These are phyloP conservation scores for Rhodotorula diobovata DNA, from an alignment of 768 basidiomycete genomes.

Conservation along the genomic window DNA sequence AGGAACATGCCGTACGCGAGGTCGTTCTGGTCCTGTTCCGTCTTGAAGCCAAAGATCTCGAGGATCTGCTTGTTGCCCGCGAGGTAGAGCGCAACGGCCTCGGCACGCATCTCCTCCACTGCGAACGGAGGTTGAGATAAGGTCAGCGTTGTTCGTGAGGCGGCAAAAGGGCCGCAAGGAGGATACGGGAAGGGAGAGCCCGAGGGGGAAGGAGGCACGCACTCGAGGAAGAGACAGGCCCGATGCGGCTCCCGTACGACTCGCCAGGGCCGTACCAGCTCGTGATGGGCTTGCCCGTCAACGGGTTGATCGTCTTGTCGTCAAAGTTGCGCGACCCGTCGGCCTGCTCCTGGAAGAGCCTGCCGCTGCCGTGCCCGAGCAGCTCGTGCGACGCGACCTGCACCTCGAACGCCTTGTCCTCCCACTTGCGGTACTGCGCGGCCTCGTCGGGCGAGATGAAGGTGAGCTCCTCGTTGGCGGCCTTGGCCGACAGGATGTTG, in stretches of 20 bases:
- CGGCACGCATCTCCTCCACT: conserved; percentile 87
- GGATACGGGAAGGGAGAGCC: neutral
- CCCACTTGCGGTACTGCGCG: conserved; percentile 70
- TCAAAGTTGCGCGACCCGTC: conserved; percentile 81
- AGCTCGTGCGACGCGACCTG: conserved; percentile 84
- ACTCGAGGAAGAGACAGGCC: conserved; percentile 76
- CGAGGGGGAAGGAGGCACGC: neutral
- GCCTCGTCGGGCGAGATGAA: conserved; percentile 77
- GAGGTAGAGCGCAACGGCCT: conserved; percentile 78
- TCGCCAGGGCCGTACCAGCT: conserved; percentile 84
- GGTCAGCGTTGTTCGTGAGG: too few relatives aligned
- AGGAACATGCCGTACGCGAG: conserved; percentile 60
- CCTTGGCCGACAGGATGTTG: conserved; percentile 84
- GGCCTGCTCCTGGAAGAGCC: conserved; percentile 69
- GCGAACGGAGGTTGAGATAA: neutral
- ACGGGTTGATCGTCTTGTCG: conserved; percentile 50
- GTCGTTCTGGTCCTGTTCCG: conserved; percentile 64
- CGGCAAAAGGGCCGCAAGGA: too few relatives aligned
- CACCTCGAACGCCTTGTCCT: conserved; percentile 70
- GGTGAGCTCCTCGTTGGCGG: conserved; percentile 68
- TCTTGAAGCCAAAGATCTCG: conserved; percentile 71
- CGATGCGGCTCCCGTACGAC: conserved; percentile 72
- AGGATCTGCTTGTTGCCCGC: conserved; percentile 69
- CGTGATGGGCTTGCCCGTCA: conserved; percentile 45
- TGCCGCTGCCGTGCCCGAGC: conserved; percentile 75